Base-by-base conservation (phyloP, 2,329 filamentous ascomycete genomes). In the Fusarium nematophilum region DNA sequence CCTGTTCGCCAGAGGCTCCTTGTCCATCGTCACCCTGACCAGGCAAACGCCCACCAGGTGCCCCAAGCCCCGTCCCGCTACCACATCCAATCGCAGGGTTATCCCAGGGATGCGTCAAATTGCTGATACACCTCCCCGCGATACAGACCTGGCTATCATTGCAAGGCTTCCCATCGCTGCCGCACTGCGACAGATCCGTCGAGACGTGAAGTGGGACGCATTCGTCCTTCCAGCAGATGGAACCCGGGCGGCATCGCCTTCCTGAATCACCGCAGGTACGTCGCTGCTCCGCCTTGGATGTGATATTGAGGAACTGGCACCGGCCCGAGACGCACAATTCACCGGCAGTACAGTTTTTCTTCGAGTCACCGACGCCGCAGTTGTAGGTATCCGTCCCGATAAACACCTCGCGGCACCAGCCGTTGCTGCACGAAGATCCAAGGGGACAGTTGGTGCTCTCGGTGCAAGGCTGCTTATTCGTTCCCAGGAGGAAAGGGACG, bases 381-480 rank as follows among this genome's bases (percentile, higher is more conserved):
- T 48, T 44, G 13, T 46, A 47, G 11, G 58, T 38, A 7, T 65
- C 62, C 3, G 62, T 34, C 15, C 53, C 57, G 31, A 65, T 65
- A 14, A 51, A 53, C 1, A 56, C 13, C 6, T 62, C 49, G 3
- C 30, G 57, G 14, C 62, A 65, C 21, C 31, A 47, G 1, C 62
- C 62, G 2, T 21, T 25, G 6, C 25, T 15, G 13, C 62, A 65
- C 4, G 43, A 31, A 2, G 31, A 17, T 1, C 49, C 46, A 13
- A 65, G 29, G 2, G 62, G 36, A 11, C 62, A 65, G 7, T 59
- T 36, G 5, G 30, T 37, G 9, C 37, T 47, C n/a, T 14, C 45
- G 26, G 40, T 59, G 15, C 62, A 65, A 5, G 57, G 25, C 30
- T 65, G 57, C 3, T 51, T 43, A 2, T 61, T 66, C n/a, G 63